Base-by-base conservation (phyloP, 352 stramenopile genomes). In the Blastocystis sp. region DNA sequence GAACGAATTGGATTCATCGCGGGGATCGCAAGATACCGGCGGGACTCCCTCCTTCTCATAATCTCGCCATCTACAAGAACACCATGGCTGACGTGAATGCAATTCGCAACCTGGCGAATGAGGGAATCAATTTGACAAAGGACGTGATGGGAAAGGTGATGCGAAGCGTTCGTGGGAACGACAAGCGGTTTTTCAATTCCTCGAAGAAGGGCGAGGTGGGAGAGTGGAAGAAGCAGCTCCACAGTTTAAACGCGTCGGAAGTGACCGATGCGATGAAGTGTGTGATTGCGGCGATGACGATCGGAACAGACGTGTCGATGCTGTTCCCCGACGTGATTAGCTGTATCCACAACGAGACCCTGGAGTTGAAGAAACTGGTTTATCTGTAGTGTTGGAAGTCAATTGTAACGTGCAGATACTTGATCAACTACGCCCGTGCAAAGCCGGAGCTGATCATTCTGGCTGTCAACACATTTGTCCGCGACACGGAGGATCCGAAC, bases 341-440 rank as follows among this genome's bases (percentile, higher is more conserved):
- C 89, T 99, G 96, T 90, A 98, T 98, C 84, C 95, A 98, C 29
- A 24, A 56, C 36, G 38, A 77, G 27, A 77, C 44, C 6, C 40
- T 77, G 18, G 95, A 98, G 88, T 88, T 98, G 48, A 99, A 98
- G 89, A 98, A 99, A 87, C 90, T 99, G 21, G 96, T 99, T 64
- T 99, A 99, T 88, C 88, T 99, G 27, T 99, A n/a, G 6, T 7
- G 9, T 16, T 7, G 18, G 36, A 44, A 14, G 18, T 16, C 0
- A 0, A n/a, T 8, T 14, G 0, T 69, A 16, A 40, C 21, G 0
- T 44, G 57, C 42, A 69, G 57, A 29, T 69, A 99, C 89, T 89
- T 99, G 46, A 99, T 99, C 89, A 99, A 99, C 90, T 99, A 99
- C 89, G 95, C 96, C 88, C 98, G 98, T 91, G 97, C 92, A 84